Conservation (phyloP, 148 eudicot species). For the Persicaria maculosa region DNA sequence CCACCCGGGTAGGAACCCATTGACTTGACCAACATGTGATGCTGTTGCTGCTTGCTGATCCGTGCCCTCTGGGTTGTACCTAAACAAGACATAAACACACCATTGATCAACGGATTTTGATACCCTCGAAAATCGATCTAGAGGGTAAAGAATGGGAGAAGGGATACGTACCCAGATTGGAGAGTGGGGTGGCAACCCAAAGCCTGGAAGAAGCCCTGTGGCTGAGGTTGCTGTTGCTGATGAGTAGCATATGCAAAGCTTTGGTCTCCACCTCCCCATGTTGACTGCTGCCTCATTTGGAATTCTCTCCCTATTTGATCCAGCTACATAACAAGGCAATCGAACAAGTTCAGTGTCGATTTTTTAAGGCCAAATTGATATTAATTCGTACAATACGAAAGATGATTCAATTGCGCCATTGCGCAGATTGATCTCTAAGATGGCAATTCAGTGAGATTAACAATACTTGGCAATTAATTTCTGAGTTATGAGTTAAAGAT, state of each 20-base stretch:
- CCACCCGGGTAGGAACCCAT: conserved; percentile 78
- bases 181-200: conserved; percentile 58
- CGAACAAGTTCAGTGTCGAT: too few species aligned
- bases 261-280: conserved; percentile 59
- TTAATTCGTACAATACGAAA: too few species aligned
- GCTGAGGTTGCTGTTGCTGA: conserved; percentile 50
- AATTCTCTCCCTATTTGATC: conserved; percentile 52
- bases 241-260: conserved; percentile 25
- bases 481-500: too few species aligned
- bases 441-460: too few species aligned
- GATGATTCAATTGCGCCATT: too few species aligned
- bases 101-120: not conserved
- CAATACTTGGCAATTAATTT: too few species aligned
- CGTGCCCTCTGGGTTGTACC: conserved; percentile 52
- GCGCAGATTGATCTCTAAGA: too few species aligned
- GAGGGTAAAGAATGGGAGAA: not conserved
- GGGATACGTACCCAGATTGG: conserved; percentile 58
- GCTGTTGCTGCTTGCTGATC: conserved; percentile 47
- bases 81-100: conserved; percentile 14
- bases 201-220: conserved; percentile 74
- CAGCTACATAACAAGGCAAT: conserved; percentile 34
- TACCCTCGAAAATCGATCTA: too few species aligned
- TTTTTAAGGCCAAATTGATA: too few species aligned
- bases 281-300: conserved; percentile 44
- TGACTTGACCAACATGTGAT: conserved; percentile 42